These are phyloP conservation scores for Mucor saturninus DNA, from an alignment of 371 early-diverging fungal genomes.

Conservation along the genomic window DNA sequence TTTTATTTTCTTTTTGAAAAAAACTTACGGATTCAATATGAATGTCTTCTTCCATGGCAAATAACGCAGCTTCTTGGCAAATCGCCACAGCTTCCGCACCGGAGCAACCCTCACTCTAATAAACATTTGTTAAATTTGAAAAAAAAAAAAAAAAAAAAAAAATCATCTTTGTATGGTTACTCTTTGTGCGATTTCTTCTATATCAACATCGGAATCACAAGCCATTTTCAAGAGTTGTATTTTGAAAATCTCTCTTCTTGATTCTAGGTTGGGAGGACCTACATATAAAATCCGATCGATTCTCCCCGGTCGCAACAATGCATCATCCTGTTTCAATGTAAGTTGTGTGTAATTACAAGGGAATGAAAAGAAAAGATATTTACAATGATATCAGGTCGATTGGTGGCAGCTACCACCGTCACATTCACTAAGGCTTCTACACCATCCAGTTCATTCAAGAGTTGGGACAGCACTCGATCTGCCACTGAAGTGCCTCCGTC, in stretches of 20 bases:
- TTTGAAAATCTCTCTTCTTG: slow-evolving; percentile 83
- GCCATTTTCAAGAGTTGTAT: slow-evolving; percentile 78
- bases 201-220: slow-evolving; percentile 61
- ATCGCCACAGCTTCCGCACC: slow-evolving; percentile 95
- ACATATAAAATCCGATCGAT: slow-evolving; percentile 96
- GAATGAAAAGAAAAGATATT: slow-evolving; percentile 3
- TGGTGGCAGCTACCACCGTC: slow-evolving; percentile 98
- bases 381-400: slow-evolving; percentile 97
- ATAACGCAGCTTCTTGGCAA: slow-evolving; percentile 93
- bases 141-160: background rate
- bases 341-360: background rate
- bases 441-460: slow-evolving; percentile 96
- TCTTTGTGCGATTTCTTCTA: slow-evolving; percentile 61
- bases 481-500: slow-evolving; percentile 83
- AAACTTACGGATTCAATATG: slow-evolving; percentile 45
- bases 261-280: slow-evolving; percentile 81
- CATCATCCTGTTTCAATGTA: slow-evolving; percentile 71
- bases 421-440: slow-evolving; percentile 94
- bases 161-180: slow-evolving; percentile 30
- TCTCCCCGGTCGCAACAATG: slow-evolving; percentile 94
- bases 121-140: background rate
- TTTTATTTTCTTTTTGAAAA: background rate
- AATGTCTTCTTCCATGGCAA: slow-evolving; percentile 88
- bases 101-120: slow-evolving; percentile 88
- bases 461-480: slow-evolving; percentile 92